Evolutionary conservation across 2,329 filamentous ascomycete species (phyloP).

Genomic region (Plectosphaerella plurivora): DNA sequence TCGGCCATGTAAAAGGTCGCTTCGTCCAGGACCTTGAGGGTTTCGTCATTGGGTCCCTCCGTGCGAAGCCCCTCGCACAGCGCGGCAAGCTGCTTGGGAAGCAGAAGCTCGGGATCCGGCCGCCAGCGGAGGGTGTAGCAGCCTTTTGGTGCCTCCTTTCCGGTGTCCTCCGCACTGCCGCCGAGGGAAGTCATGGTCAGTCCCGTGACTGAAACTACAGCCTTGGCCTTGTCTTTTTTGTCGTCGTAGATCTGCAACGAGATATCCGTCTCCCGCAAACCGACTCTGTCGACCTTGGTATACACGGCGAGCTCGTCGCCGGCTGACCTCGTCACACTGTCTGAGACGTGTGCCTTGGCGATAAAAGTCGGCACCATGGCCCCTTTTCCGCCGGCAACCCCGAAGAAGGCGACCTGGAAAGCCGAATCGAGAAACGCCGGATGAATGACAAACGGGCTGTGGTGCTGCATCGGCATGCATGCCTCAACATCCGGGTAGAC

Average conservation of each 20-base stretch:
- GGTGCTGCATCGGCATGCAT: conserved; percentile 10
- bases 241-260: neutral
- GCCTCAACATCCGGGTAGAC: conserved; percentile 8
- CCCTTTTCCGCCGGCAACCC: neutral
- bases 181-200: neutral
- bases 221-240: neutral
- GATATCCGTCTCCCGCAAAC: neutral
- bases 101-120: neutral
- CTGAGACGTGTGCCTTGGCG: conserved; percentile 1
- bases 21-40: neutral
- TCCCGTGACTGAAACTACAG: neutral
- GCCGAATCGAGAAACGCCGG: conserved; percentile 7
- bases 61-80: neutral
- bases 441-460: conserved; percentile 8
- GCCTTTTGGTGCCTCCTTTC: neutral
- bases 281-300: neutral
- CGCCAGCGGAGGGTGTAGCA: neutral
- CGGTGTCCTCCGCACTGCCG: neutral
- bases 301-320: conserved; percentile 1
- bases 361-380: conserved; percentile 4
- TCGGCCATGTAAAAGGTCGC: conserved; percentile 1
- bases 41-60: neutral
- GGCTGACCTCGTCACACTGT: neutral
- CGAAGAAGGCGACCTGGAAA: conserved; percentile 3
- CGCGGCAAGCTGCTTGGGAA: neutral